Percentiles rank a stretch among this genome's conserved stretches.
These are phyloP conservation scores for Metschnikowia arizonensis DNA, from an alignment of 805 yeast species.

Conservation along the genomic window DNA sequence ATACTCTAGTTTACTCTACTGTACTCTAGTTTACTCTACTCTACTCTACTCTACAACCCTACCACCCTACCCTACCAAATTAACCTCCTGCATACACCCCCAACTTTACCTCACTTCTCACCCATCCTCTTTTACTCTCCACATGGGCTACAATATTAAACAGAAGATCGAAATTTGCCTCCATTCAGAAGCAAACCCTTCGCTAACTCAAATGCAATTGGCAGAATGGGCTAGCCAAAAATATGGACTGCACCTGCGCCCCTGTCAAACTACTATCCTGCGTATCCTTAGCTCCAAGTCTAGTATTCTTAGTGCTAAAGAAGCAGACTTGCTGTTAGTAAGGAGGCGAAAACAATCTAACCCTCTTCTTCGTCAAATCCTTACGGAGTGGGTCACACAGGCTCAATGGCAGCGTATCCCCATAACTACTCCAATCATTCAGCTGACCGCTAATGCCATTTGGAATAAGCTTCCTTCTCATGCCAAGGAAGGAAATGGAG, in stretches of 20 bases:
- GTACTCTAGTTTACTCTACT: too few relatives aligned
- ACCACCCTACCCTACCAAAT: too few relatives aligned
- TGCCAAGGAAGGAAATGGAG: slow-evolving; percentile 58
- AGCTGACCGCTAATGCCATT: slow-evolving; percentile 57
- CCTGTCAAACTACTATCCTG: slow-evolving; percentile 66
- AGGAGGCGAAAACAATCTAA: slow-evolving; percentile 54
- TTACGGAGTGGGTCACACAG: slow-evolving; percentile 68
- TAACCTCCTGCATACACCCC: too few relatives aligned
- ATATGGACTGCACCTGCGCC: slow-evolving; percentile 50
- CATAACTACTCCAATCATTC: slow-evolving; percentile 58
- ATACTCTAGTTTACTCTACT: too few relatives aligned
- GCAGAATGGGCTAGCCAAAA: slow-evolving; percentile 61
- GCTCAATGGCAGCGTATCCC: slow-evolving; percentile 66
- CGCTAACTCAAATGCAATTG: slow-evolving; percentile 62
- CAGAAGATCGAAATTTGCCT: slow-evolving; percentile 66
- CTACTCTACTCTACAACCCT: too few relatives aligned
- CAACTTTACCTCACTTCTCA: too few relatives aligned
- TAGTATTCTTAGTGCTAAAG: slow-evolving; percentile 47
- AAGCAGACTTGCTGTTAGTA: slow-evolving; percentile 48
- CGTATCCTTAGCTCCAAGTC: slow-evolving; percentile 55
- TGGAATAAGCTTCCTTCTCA: slow-evolving; percentile 57
- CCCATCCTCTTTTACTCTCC: too few relatives aligned
- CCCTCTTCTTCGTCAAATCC: slow-evolving; percentile 51
- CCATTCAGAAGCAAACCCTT: slow-evolving; percentile 63
- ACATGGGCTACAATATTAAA: slow-evolving; percentile 57